Conservation (phyloP, 192 early-diverging fungal genomes). For the Linnemannia hyalina region DNA sequence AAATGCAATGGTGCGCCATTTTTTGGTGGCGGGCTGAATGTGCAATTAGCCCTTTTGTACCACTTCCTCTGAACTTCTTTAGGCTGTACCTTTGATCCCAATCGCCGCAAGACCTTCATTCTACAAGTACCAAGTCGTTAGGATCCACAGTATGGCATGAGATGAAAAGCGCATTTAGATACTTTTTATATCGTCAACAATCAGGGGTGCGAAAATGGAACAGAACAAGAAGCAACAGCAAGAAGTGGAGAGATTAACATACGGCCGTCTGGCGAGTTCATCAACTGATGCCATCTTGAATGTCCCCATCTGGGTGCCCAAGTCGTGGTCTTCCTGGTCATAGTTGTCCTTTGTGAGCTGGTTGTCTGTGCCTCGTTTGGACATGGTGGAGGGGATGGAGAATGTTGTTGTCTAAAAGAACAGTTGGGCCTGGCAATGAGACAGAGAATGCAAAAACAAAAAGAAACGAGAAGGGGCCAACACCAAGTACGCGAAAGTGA, state of each 20-base stretch:
- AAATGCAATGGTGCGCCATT: neutral
- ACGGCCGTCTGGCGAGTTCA: conserved; percentile 38
- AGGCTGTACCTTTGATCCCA: conserved; percentile 27
- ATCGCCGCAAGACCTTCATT: conserved; percentile 26
- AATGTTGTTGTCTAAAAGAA: neutral
- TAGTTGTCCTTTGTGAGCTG: conserved; percentile 38
- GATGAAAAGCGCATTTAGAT: neutral
- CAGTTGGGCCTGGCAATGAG: neutral
- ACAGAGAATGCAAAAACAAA: neutral
- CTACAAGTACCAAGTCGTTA: neutral
- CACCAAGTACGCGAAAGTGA: neutral
- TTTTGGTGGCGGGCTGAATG: neutral
- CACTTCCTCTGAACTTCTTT: neutral
- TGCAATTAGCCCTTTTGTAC: neutral
- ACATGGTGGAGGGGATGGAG: conserved; percentile 16
- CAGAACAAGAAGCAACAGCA: neutral
- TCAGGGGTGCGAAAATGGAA: too few species aligned
- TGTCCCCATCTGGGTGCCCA: conserved; percentile 13
- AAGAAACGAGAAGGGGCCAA: neutral
- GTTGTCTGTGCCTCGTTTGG: conserved; percentile 40
- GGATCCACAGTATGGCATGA: too few species aligned
- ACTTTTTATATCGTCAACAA: too few species aligned
- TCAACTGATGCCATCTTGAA: conserved; percentile 27
- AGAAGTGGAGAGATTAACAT: neutral
- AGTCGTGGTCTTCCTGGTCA: conserved; percentile 23